These are phyloP conservation scores for Verticillium dahliae DNA, from an alignment of 2,329 filamentous ascomycete genomes.

Conservation along the genomic window DNA sequence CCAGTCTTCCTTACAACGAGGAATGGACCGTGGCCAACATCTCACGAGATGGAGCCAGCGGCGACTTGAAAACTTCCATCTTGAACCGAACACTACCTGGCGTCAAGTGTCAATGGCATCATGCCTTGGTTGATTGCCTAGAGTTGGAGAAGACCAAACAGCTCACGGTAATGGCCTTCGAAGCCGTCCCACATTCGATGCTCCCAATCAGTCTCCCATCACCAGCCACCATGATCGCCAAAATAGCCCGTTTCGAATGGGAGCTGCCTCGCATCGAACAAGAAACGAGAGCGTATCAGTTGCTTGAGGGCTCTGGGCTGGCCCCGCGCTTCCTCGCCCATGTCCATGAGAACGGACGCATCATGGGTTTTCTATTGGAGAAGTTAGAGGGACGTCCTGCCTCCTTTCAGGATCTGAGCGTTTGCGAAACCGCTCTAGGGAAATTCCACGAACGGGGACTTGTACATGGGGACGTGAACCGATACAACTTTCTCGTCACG, in stretches of 20 bases:
- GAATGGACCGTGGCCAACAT: constrained; percentile 18
- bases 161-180: constrained; percentile 18
- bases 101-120: constrained; percentile 19
- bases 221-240: constrained; percentile 16
- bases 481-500: constrained; percentile 28
- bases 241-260: constrained; percentile 25
- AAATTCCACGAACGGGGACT: constrained; percentile 20
- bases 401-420: constrained; percentile 16
- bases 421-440: constrained; percentile 19
- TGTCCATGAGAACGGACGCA: constrained; percentile 24
- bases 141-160: constrained; percentile 17
- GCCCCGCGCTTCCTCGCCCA: constrained; percentile 27
- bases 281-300: constrained; percentile 21
- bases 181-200: constrained; percentile 15
- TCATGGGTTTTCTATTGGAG: constrained; percentile 27
- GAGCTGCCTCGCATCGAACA: constrained; percentile 23
- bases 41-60: constrained; percentile 15
- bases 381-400: constrained; percentile 23
- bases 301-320: constrained; percentile 19
- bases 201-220: constrained; percentile 8
- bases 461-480: constrained; percentile 29
- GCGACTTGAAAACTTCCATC: constrained; percentile 18
- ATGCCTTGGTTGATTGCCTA: constrained; percentile 15
- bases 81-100: constrained; percentile 15
- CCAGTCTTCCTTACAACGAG: constrained; percentile 16